These are phyloP conservation scores for Colletotrichum tropicicola DNA, from an alignment of 2,329 filamentous ascomycete genomes.

Conservation along the genomic window DNA sequence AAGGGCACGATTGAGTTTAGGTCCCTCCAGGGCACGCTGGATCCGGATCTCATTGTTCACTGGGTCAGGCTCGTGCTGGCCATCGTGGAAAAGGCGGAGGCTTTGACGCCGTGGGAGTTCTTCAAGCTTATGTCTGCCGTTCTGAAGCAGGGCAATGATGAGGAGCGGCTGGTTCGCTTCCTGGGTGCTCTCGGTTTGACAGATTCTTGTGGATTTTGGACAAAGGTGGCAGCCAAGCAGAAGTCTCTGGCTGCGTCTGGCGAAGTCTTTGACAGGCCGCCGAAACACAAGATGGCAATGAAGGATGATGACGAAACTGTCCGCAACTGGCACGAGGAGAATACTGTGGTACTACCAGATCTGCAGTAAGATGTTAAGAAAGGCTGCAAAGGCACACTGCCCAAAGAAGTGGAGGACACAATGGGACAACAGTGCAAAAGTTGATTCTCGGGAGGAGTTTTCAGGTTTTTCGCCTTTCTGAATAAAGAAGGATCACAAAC, in stretches of 20 bases:
- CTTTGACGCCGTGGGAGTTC: background rate
- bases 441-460: too few species aligned
- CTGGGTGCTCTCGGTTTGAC: background rate
- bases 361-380: background rate
- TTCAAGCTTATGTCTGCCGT: background rate
- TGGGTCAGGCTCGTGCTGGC: background rate
- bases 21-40: conserved; percentile 12
- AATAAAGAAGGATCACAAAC: too few species aligned
- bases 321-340: background rate
- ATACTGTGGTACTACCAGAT: background rate
- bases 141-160: background rate
- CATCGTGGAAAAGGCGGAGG: background rate
- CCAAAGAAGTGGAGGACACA: background rate
- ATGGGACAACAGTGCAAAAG: too few species aligned
- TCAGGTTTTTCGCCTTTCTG: too few species aligned
- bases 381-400: too few species aligned
- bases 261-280: background rate
- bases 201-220: background rate
- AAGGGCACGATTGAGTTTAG: conserved; percentile 20
- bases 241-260: background rate
- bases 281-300: too few species aligned
- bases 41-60: conserved; percentile 1
- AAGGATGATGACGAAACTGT: background rate
- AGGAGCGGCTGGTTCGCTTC: background rate
- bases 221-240: background rate